phyloP scores from a whole-genome alignment of 2,329 filamentous ascomycete species.

The Herpomyces periplanetae region DNA sequence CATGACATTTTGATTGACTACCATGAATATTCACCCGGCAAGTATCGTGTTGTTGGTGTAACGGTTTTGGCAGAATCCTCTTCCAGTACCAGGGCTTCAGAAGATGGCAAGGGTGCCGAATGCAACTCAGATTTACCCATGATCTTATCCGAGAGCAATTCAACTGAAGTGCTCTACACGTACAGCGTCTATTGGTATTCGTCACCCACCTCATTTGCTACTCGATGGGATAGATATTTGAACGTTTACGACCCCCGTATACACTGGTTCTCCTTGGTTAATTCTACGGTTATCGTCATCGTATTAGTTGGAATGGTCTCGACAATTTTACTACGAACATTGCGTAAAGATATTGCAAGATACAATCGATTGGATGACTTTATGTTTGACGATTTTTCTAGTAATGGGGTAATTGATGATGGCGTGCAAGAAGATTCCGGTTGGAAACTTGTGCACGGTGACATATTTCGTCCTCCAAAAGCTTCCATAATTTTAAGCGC shows the following conservation, averaged over 20 bases:
- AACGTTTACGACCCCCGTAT: slow-evolving; percentile 93
- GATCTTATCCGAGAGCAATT: slow-evolving; percentile 19
- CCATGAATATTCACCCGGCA: slow-evolving; percentile 25
- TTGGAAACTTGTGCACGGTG: slow-evolving; percentile 91
- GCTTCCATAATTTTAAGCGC: slow-evolving; percentile 51
- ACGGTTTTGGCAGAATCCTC: slow-evolving; percentile 44
- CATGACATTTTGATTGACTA: slow-evolving; percentile 83
- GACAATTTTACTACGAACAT: slow-evolving; percentile 52
- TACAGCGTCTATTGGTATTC: slow-evolving; percentile 69
- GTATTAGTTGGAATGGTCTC: slow-evolving; percentile 66
- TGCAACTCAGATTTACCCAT: slow-evolving; percentile 20
- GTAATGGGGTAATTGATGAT: slow-evolving; percentile 33
- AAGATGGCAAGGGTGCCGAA: slow-evolving; percentile 15
- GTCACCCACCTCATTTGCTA: slow-evolving; percentile 63
- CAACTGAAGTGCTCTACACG: slow-evolving; percentile 37
- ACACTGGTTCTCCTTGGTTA: slow-evolving; percentile 93
- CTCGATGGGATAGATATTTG: slow-evolving; percentile 91
- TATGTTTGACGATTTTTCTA: slow-evolving; percentile 52
- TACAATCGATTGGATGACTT: slow-evolving; percentile 85
- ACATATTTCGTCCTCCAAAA: slow-evolving; percentile 65
- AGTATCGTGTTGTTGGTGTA: slow-evolving; percentile 59
- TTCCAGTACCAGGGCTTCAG: slow-evolving; percentile 14
- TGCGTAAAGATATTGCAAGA: slow-evolving; percentile 75
- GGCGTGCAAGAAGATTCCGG: slow-evolving; percentile 89
- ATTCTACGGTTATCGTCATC: slow-evolving; percentile 71